Conservation (phyloP, 331 rosid genomes). For the Saraca asoca region DNA sequence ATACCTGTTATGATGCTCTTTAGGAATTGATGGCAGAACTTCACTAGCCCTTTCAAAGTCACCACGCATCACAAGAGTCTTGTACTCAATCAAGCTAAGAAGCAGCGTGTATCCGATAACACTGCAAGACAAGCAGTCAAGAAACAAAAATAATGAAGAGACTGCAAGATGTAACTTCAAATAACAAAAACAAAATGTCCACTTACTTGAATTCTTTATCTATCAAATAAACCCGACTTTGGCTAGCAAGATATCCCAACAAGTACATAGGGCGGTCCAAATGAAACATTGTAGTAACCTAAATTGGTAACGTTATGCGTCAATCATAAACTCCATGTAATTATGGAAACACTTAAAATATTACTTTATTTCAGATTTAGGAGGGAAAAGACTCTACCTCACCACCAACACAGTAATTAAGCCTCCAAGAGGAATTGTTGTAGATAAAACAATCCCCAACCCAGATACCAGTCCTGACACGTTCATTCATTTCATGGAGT, state of each 20-base stretch:
- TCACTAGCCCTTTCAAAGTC: constrained; percentile 63
- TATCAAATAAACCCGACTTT: constrained; percentile 61
- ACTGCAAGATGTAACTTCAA: too few relatives aligned
- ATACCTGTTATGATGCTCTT: constrained; percentile 71
- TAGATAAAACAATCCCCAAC: constrained; percentile 99
- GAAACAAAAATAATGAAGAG: background rate
- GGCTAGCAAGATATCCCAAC: constrained; percentile 71
- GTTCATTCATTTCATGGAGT: constrained; percentile 92
- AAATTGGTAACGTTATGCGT: background rate
- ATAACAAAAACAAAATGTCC: too few relatives aligned
- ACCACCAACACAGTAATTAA: constrained; percentile 98
- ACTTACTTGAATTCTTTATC: constrained; percentile 76
- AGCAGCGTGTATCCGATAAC: constrained; percentile 66
- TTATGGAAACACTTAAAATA: background rate
- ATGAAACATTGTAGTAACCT: constrained; percentile 79
- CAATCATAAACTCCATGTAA: too few relatives aligned
- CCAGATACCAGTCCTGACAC: constrained; percentile 97
- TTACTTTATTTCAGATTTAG: constrained; percentile 16
- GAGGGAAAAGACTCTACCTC: constrained; percentile 65
- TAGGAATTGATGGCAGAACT: constrained; percentile 59
- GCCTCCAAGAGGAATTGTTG: constrained; percentile 96
- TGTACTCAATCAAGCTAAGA: constrained; percentile 66
- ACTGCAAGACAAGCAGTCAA: constrained; percentile 36
- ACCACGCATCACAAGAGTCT: constrained; percentile 75
- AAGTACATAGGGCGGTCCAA: constrained; percentile 74